Evolutionary conservation across 2,329 filamentous ascomycete species (phyloP), one percentile per base, ranked within the genome.

Genomic region (Sclerotinia spermophila): DNA sequence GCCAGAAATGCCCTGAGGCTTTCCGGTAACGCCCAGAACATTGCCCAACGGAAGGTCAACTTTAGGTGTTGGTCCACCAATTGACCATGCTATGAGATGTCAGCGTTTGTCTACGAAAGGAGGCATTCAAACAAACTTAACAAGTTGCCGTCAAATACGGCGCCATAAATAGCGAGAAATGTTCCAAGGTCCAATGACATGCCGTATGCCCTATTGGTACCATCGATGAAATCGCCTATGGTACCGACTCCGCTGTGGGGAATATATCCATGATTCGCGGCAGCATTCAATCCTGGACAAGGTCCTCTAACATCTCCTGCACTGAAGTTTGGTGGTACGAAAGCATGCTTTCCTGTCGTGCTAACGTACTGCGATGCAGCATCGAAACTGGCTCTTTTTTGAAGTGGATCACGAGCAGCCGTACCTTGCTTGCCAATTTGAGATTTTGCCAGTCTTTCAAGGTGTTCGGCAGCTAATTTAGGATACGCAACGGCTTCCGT

Each of bases 1-100:
- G 40, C 83, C 83, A 17, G 78, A 77, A 5, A 86, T 79, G 5
- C 84, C 84, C 24, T 79, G 81, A 0, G 84, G 83, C 5, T 80
- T 80, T 4, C 82, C 71, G 68, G 81, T 17, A 58, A 71, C 27
- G 35, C 48, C 59, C 19, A 67, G 40, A 15, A 55, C 75, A 75
- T 68, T 69, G 10, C 59, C 79, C 30, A 81, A 75, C 8, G 67
- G 48, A 58, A 56, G 48, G 11, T 11, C 7, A 38, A 24, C 27
- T 19, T 67, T 42, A 21, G 65, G 5, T 42, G 65, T 67, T n/a
- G 65, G 65, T 58, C 65, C 35, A n/a, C 48, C 44, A 51, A 65
- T 65, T 27, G 61, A 65, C 44, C 45, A 65, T 21, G 61, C 61
- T 51, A 21, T 65, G 15, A 27, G 24, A 38, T 21, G 44, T 65